Base-by-base conservation (phyloP, 768 basidiomycete genomes). In the Leccinellum luteum region DNA sequence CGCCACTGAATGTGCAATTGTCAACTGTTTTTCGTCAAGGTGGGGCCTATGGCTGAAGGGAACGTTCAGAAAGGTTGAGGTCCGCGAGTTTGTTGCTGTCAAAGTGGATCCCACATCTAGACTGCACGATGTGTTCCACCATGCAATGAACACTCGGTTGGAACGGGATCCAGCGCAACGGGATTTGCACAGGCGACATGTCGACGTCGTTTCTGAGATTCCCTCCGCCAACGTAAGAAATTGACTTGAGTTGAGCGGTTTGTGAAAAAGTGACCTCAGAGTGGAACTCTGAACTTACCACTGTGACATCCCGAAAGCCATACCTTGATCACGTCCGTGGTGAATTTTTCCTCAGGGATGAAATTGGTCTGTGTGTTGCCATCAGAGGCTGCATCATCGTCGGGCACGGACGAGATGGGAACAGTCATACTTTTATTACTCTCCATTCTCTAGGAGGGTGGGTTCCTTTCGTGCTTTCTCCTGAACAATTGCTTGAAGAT, bases 111-210 rank as follows among this genome's bases (percentile, higher is more conserved):
- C 82, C 85, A 62, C 85, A 84, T 21, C 76, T 69, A 13, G 87
- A 76, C 13, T 69, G 64, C 27, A 84, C 76, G 57, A 84, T 76
- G 61, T 92, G 81, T 53, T 84, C 83, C 35, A 92, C 77, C 89
- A 93, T n/a, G n/a, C n/a, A n/a, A n/a, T n/a, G n/a, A n/a, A n/a
- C n/a, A n/a, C n/a, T n/a, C n/a, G n/a, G n/a, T n/a, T n/a, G n/a
- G n/a, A n/a, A n/a, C n/a, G n/a, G n/a, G n/a, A n/a, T 91, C 90
- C 90, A 93, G 25, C 82, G 81, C 28, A 93, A 74, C 17, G 83
- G 73, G 62, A 89, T 83, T 61, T 88, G 79, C 1, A 82, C 73
- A 4, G 92, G 78, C 8, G 75, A 75, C 6, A 64, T 45, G 1
- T 74, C 30, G 8, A 58, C 73, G 4, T 69, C 71, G 59, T 89